These are phyloP conservation scores for Spencermartinsiella ligniputridi DNA, from an alignment of 1,139 yeast species.

Conservation along the genomic window DNA sequence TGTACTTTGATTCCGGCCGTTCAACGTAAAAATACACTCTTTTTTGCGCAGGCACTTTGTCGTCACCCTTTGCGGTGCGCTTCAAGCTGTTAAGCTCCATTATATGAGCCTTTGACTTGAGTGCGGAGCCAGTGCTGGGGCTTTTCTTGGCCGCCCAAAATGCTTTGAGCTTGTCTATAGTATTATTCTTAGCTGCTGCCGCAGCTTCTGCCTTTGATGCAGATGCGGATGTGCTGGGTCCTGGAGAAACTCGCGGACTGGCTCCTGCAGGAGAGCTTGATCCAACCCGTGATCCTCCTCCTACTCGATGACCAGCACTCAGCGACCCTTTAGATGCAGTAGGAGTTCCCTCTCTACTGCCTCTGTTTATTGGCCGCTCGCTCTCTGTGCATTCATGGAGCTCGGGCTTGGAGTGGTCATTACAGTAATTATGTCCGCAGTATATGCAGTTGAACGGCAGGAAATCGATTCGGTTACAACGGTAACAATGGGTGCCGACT, in stretches of 20 bases:
- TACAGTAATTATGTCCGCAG: conserved; percentile 46
- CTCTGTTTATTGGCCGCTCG: conserved; percentile 3
- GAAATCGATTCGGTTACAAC: conserved; percentile 51
- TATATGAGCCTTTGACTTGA: conserved; percentile 14
- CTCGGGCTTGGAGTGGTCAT: conserved; percentile 46
- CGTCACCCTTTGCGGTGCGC: conserved; percentile 65
- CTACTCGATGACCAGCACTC: conserved; percentile 3
- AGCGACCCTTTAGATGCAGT: conserved; percentile 3
- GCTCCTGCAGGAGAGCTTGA: not conserved
- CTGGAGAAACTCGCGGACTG: not conserved
- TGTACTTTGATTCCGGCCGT: conserved; percentile 32
- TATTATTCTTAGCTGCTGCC: conserved; percentile 3
- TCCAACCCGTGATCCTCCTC: not conserved
- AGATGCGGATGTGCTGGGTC: not conserved
- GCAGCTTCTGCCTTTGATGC: conserved; percentile 5
- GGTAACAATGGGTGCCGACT: conserved; percentile 50
- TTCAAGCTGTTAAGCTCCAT: conserved; percentile 43
- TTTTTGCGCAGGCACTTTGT: conserved; percentile 48
- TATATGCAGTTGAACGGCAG: conserved; percentile 53
- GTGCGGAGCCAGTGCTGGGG: not conserved
- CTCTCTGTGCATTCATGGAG: conserved; percentile 40
- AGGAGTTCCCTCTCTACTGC: conserved; percentile 2
- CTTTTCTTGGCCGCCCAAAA: conserved; percentile 18
- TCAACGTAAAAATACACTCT: conserved; percentile 59
- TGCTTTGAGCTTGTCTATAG: conserved; percentile 15